These are phyloP conservation scores for Anethum foeniculum DNA, from an alignment of 140 eudicot genomes.

Conservation along the genomic window DNA sequence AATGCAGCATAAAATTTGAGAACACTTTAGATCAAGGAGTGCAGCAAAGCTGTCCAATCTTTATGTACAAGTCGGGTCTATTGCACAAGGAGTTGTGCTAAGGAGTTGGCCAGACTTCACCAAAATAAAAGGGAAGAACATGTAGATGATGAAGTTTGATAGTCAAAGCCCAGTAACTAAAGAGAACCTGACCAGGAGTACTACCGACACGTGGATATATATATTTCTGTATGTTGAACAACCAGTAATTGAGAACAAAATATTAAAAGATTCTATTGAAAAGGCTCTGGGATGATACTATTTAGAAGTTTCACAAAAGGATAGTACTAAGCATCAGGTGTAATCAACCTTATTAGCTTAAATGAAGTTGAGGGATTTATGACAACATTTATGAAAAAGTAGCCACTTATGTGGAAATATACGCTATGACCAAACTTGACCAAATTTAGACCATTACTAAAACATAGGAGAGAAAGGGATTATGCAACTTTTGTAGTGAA, in stretches of 20 bases:
- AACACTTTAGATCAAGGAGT: background rate
- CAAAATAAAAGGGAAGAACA: background rate
- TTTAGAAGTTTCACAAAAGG: background rate
- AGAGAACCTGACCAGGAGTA: background rate
- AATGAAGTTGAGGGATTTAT: background rate
- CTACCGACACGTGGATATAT: background rate
- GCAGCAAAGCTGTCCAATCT: background rate
- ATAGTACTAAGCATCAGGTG: background rate
- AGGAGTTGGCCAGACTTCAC: background rate
- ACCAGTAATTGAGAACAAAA: background rate
- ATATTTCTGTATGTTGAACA: background rate
- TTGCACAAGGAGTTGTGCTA: background rate
- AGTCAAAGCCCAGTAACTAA: background rate
- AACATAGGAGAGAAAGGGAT: background rate
- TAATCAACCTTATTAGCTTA: background rate
- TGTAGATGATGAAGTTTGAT: background rate
- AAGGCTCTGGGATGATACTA: background rate
- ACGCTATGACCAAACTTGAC: background rate
- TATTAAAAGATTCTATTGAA: background rate
- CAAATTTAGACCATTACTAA: background rate
- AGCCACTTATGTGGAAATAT: background rate
- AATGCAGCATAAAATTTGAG: background rate
- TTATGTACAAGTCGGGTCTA: background rate
- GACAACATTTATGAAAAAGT: background rate
- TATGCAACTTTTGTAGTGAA: background rate